Evolutionary conservation across 148 eudicot genomes (phyloP), one percentile per base, ranked within the genome.

Genomic region (Arctostaphylos glauca): DNA sequence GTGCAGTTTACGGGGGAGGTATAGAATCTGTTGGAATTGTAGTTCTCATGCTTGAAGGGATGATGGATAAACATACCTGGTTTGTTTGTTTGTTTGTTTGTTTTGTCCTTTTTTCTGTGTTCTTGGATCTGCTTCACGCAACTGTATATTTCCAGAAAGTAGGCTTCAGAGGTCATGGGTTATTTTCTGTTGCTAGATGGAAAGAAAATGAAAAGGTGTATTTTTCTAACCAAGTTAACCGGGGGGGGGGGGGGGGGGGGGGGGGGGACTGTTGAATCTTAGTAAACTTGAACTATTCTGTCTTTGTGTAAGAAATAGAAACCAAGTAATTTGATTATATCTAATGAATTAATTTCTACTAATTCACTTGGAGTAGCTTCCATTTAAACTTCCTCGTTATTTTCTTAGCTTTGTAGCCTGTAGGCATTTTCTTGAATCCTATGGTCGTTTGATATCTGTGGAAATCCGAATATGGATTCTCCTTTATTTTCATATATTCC

Each of bases 1-100:
- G 98, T 95, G 83, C 96, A 94, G 84, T 95, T 95, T 83, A 95
- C 98, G 48, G 98, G 98, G 83, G 98, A 95, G 96, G 98, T 96
- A 92, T 82, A 83, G 9, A n/a, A 15, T 81, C n/a, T 52, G 25
- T 72, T 75, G 19, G 41, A 18, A 8, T 48, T 80, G 46, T 62
- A 3, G 14, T 38, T 50, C 25, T 74, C 75, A 10, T 43, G 46
- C 46, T 83, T 18, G 5, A 64, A 38, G 48, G 31, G 48, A 3
- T 18, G 43, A 41, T 53, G 59, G 38, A 19, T n/a, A 47, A 4
- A 0, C 38, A 31, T 31, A 31, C 55, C 56, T 50, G 77, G 21
- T 49, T 48, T 73, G 52, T 23, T 5, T 31, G 38, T 31, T 31
- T 31, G 38, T 31, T 31, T 31, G 38, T 31, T 31, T 31, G 38